Evolutionary conservation across 306 rosid species (phyloP).

Genomic region (Pterocarpus santalinus): DNA sequence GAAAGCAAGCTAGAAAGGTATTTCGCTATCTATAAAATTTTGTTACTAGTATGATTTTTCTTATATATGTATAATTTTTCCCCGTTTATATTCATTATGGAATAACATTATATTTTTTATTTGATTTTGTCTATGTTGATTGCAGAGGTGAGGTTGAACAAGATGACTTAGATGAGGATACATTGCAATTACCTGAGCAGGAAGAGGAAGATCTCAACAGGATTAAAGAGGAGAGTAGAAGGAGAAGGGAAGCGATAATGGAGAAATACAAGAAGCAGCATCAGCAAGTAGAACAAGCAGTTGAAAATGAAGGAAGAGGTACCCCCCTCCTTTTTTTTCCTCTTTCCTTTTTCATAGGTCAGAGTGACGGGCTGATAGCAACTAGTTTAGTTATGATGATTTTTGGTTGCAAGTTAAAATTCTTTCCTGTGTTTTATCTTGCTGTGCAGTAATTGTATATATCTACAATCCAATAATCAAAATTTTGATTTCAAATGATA

Average conservation of each 20-base stretch:
- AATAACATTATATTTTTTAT: neutral
- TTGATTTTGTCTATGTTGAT: constrained; percentile 39
- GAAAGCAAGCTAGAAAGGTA: constrained; percentile 62
- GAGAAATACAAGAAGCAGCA: constrained; percentile 82
- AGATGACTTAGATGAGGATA: constrained; percentile 72
- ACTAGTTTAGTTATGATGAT: neutral
- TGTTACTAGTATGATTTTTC: neutral
- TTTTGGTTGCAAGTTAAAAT: constrained; percentile 9
- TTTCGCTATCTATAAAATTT: constrained; percentile 4
- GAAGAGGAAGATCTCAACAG: constrained; percentile 93
- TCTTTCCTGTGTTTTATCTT: neutral
- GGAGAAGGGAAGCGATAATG: constrained; percentile 87
- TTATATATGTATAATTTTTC: neutral
- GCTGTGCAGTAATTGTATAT: constrained; percentile 5
- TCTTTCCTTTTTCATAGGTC: neutral
- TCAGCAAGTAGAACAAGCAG: constrained; percentile 57
- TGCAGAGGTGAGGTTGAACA: constrained; percentile 74
- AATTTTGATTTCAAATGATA: constrained; percentile 1
- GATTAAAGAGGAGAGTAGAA: constrained; percentile 95
- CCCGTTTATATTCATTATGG: neutral
- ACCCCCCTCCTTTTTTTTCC: neutral
- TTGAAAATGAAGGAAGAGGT: constrained; percentile 64
- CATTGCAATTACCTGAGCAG: constrained; percentile 72
- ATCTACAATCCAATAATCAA: neutral
- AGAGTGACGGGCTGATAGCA: constrained; percentile 6